phyloP scores from a whole-genome alignment of 192 early-diverging fungal species.

The Rhizophagus clarus region DNA sequence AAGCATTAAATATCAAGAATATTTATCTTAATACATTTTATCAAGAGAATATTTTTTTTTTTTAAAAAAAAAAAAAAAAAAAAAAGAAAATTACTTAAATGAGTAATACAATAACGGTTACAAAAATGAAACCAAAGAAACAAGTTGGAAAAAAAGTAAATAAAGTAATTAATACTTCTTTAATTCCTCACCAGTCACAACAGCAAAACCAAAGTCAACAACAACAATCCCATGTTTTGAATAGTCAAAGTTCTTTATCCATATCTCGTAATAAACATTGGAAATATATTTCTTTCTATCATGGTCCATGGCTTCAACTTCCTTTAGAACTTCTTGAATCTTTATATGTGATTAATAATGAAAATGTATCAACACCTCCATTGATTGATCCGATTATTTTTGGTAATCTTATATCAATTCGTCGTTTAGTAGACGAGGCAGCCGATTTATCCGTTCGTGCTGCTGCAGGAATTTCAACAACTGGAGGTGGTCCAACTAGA shows the following conservation, averaged over 20 bases:
- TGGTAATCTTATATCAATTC: slow-evolving; percentile 29
- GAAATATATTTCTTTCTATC: slow-evolving; percentile 35
- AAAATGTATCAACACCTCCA: slow-evolving; percentile 23
- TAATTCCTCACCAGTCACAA: background rate
- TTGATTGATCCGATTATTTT: slow-evolving; percentile 28
- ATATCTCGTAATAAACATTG: slow-evolving; percentile 31
- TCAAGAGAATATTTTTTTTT: too few relatives aligned
- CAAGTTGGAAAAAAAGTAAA: slow-evolving; percentile 5
- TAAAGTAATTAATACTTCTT: background rate
- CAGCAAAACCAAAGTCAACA: background rate
- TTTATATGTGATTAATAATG: slow-evolving; percentile 24
- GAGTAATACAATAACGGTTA: slow-evolving; percentile 15
- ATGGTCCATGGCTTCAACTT: slow-evolving; percentile 36
- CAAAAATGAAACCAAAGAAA: slow-evolving; percentile 10
- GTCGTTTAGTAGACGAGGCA: slow-evolving; percentile 29
- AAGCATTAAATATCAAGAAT: too few relatives aligned
- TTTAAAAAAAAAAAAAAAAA: background rate
- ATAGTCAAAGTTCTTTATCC: slow-evolving; percentile 16
- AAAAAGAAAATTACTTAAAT: background rate
- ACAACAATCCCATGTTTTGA: background rate
- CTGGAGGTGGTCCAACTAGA: slow-evolving; percentile 13
- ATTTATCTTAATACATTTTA: too few relatives aligned
- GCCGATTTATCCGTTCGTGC: slow-evolving; percentile 28
- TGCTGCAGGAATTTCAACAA: slow-evolving; percentile 20
- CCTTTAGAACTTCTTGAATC: slow-evolving; percentile 31